These are phyloP conservation scores for Tuber borchii DNA, from an alignment of 495 filamentous ascomycete genomes.

Conservation along the genomic window DNA sequence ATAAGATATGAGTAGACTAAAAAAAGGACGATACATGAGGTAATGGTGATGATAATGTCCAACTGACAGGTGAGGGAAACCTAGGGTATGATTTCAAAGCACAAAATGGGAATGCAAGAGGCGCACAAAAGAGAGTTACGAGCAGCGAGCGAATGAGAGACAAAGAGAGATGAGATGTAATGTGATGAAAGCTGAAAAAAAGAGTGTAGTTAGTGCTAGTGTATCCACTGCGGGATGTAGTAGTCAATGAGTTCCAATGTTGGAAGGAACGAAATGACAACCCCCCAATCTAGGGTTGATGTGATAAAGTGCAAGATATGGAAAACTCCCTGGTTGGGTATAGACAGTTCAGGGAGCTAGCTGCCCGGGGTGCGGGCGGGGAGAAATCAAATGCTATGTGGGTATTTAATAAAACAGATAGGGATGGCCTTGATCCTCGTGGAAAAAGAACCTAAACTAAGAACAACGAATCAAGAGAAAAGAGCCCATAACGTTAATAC, in stretches of 20 bases:
- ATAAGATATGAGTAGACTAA: not conserved
- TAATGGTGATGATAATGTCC: not conserved
- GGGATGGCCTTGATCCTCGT: not conserved
- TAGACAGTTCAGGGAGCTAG: not conserved
- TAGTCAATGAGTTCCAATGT: not conserved
- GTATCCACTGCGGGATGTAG: not conserved
- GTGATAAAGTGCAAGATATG: not conserved
- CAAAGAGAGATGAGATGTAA: not conserved
- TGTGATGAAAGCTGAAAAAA: not conserved
- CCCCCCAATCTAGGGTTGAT: not conserved
- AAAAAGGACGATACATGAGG: not conserved
- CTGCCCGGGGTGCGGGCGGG: not conserved
- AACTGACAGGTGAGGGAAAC: not conserved
- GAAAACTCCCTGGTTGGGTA: not conserved
- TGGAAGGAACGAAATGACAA: not conserved
- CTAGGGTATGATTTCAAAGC: not conserved
- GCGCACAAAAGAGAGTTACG: not conserved
- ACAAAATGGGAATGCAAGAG: not conserved
- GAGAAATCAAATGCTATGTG: conserved; percentile 4
- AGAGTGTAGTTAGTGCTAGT: not conserved
- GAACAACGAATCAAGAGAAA: not conserved
- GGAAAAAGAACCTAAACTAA: not conserved
- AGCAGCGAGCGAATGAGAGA: not conserved
- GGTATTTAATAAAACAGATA: not conserved
- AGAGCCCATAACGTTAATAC: not conserved